Base-by-base conservation (phyloP, 2,329 filamentous ascomycete genomes). In the Talaromyces atroroseus region DNA sequence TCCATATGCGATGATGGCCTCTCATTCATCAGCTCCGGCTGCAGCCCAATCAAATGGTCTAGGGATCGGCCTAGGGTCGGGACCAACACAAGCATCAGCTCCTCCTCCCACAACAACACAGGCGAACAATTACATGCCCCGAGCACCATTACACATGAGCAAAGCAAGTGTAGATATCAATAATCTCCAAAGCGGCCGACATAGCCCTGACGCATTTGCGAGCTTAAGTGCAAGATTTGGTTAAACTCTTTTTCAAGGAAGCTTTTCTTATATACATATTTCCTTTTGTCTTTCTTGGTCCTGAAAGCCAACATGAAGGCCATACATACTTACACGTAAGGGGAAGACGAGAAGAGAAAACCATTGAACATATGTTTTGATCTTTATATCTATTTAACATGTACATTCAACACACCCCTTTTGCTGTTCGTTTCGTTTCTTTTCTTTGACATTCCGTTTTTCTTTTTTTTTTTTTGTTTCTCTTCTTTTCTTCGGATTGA, bases 121-220 rank as follows among this genome's bases (percentile, higher is more conserved):
- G 42, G 47, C 61, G 3, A 61, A 56, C 53, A 54, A 56, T 16
- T 58, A 52, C 36, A 47, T 56, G 36, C 38, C 57, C 7, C 65
- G 65, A 18, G 58, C 62, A 18, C 63, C 66, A 55, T 63, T 66
- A 14, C 74, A 77, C 58, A 72, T 76, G 64, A 79, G 76, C 64
- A 73, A 77, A 58, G 77, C 75, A 49, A 79, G 77, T 51, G 72
- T 79, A 40, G 76, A 78, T 60, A 69, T 79, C 54, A 76, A 70
- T 51, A 73, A 72, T 14, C 64, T 76, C 38, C 75, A 78, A 57
- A 76, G 64, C 54, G 77, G 77, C 3, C 68, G 77, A 34, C 76
- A 79, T 61, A 79, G 76, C 60, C 77, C 77, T 6, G 77, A 80
- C 66, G 74, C 77, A 8, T 80, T 79, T 68, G 76, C 76, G 23